Base-by-base conservation (phyloP, 164 flowering plant species). In the Kingdonia uniflora region DNA sequence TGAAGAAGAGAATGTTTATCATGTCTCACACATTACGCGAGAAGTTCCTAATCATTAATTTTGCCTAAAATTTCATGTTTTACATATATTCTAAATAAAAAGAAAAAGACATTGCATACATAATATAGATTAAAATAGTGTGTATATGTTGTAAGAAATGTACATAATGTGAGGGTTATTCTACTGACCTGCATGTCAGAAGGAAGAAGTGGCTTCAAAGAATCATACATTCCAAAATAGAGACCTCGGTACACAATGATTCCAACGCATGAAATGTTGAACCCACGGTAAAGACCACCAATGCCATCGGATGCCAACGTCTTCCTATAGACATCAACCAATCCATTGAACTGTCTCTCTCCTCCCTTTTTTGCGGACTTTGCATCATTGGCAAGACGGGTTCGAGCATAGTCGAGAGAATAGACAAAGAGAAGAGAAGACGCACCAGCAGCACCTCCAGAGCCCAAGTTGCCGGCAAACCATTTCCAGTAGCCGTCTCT, bases 391-490 rank as follows among this genome's bases (percentile, higher is more conserved):
- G 95, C 85, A 19, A 85, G 73, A 59, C 95, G 82, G 26, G 95
- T 86, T 53, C 88, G 68, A 15, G 90, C 88, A 65, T 81, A 86
- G 49, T 86, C 90, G 55, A 86, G 49, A 49, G 95, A 86, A 63
- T 79, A 83, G 19, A 86, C 95, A 74, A 86, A 86, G 51, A 83
- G 66, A 26, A 76, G 65, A 22, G 88, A 86, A 14, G 86, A 81
- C 53, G 90, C 95, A 73, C 90, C 95, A 60, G 95, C 95, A 57
- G 82, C 84, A 72, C 86, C 87, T 64, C 95, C 95, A 61, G 95
- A 86, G 44, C 74, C 95, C 72, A 86, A 73, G 73, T 86, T 86
- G 11, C 90, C 87, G 51, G 81, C 89, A 59, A 85, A 85, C 86
- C 88, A 81, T 47, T 72, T 74, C 94, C 89, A 82, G 74, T 80